Percentiles rank a stretch among this genome's conserved stretches.
These are phyloP conservation scores for Oxytropis ochrocephala DNA, from an alignment of 306 rosid genomes.

Conservation along the genomic window DNA sequence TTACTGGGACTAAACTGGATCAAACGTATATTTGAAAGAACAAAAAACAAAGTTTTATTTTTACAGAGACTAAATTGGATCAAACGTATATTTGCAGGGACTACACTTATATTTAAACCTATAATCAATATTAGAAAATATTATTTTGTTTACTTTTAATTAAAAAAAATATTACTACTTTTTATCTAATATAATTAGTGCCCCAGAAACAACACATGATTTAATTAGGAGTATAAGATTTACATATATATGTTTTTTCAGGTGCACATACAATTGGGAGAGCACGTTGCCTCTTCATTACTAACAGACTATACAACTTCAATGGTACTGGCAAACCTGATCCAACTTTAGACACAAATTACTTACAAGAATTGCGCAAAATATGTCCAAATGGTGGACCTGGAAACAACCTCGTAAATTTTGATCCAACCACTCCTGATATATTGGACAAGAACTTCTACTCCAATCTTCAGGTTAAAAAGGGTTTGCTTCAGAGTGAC, in stretches of 20 bases:
- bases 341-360: conserved; percentile 25
- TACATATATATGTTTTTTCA: background rate
- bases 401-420: background rate
- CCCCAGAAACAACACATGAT: too few relatives aligned
- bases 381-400: conserved; percentile 14
- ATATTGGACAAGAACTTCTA: conserved; percentile 17
- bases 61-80: too few relatives aligned
- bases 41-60: too few relatives aligned
- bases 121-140: too few relatives aligned
- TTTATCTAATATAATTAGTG: too few relatives aligned
- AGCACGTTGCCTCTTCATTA: background rate
- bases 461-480: background rate
- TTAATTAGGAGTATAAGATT: too few relatives aligned
- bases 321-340: conserved; percentile 6
- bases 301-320: conserved; percentile 15
- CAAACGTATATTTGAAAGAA: too few relatives aligned
- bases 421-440: conserved; percentile 20
- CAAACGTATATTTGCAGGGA: too few relatives aligned
- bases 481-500: conserved; percentile 25
- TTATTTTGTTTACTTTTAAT: too few relatives aligned
- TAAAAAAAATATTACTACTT: too few relatives aligned
- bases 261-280: conserved; percentile 42
- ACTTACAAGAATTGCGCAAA: background rate
- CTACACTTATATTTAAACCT: too few relatives aligned
- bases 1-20: too few relatives aligned